Evolutionary conservation across 2,329 filamentous ascomycete species (phyloP).

Genomic region (Talaromyces sp.): DNA sequence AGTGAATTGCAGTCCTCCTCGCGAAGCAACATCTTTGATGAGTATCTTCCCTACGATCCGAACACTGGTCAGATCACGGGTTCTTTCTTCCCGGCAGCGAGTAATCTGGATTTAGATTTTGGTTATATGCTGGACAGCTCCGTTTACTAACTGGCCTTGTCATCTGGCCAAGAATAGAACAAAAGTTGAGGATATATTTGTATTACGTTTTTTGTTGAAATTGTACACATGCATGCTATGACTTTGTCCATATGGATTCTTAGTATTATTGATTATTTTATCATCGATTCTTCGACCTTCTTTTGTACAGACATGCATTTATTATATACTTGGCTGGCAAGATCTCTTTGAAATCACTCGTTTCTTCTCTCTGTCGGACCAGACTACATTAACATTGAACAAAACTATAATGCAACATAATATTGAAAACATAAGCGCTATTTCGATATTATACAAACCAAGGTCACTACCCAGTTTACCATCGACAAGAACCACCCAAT

Average conservation of each 20-base stretch:
- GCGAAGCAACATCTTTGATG: constrained; percentile 21
- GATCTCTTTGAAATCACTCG: not conserved
- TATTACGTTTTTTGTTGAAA: not conserved
- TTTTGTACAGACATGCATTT: not conserved
- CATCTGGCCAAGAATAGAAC: not conserved
- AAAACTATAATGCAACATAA: not conserved
- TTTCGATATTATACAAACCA: not conserved
- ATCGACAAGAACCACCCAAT: not conserved
- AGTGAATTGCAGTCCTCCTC: constrained; percentile 10
- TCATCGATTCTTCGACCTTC: too few relatives aligned
- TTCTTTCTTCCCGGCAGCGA: constrained; percentile 30
- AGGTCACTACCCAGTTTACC: not conserved
- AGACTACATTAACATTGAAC: not conserved
- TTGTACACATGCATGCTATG: not conserved
- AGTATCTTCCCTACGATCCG: constrained; percentile 29
- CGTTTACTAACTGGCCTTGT: not conserved
- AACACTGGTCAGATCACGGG: constrained; percentile 31
- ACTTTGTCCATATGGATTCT: not conserved
- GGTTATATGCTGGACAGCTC: constrained; percentile 28
- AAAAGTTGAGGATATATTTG: not conserved
- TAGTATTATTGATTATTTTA: not conserved
- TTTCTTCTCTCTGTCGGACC: not conserved
- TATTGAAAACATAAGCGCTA: not conserved
- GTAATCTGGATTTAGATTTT: constrained; percentile 26
- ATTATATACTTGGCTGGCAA: not conserved